phyloP scores from a whole-genome alignment of 2,329 filamentous ascomycete genomes.

The Fusarium sp. region DNA sequence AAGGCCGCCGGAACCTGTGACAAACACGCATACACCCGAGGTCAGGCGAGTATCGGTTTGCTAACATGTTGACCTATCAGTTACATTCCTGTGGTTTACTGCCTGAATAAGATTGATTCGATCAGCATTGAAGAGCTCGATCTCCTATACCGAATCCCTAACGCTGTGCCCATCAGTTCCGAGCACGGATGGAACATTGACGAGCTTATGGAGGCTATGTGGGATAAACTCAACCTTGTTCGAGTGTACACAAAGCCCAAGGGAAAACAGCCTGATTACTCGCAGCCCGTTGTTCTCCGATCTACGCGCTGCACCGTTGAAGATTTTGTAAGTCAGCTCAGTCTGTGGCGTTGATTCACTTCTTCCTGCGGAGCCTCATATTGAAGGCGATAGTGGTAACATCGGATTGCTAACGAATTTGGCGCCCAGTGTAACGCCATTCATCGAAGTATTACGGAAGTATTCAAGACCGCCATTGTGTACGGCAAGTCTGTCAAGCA shows the following conservation, averaged over 20 bases:
- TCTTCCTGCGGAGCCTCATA: conserved; percentile 19
- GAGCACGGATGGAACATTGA: conserved; percentile 99
- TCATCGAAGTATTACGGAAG: conserved; percentile 93
- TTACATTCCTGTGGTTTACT: conserved; percentile 99
- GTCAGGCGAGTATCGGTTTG: conserved; percentile 6
- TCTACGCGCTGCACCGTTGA: conserved; percentile 87
- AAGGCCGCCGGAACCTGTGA: conserved; percentile 25
- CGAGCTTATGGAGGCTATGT: conserved; percentile 97
- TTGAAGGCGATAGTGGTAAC: conserved; percentile 15
- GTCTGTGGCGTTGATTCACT: conserved; percentile 6
- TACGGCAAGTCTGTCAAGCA: conserved; percentile 99
- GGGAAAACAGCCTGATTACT: conserved; percentile 92
- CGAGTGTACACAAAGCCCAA: conserved; percentile 99
- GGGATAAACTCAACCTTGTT: conserved; percentile 92
- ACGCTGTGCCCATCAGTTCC: conserved; percentile 95
- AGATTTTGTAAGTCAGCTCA: conserved; percentile 80
- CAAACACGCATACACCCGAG: conserved; percentile 1
- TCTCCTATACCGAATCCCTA: conserved; percentile 93
- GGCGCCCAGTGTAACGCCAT: conserved; percentile 86
- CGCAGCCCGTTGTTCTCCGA: conserved; percentile 86
- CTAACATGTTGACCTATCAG: conserved; percentile 53
- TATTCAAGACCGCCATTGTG: conserved; percentile 94
- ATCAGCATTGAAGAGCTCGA: conserved; percentile 98
- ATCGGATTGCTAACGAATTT: conserved; percentile 50
- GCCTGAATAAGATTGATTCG: conserved; percentile 98